Evolutionary conservation across 2,329 filamentous ascomycete genomes (phyloP), one percentile per base, ranked within the genome.

Genomic region (Clathrospora elynae): DNA sequence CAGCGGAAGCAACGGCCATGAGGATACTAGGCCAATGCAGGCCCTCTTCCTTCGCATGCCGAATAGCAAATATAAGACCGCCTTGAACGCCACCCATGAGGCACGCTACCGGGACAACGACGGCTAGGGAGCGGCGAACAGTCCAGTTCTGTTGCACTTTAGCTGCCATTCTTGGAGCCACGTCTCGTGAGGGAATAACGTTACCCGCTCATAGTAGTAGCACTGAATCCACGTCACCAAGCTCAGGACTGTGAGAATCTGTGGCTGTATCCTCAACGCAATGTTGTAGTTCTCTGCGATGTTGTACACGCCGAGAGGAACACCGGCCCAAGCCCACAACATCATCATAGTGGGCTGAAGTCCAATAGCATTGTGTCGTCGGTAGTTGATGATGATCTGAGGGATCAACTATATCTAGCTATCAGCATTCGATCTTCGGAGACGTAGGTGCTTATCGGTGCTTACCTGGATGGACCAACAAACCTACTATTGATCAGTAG

Each of bases 281-380:
- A 81, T 59, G 47, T 79, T 81, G 67, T 79, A 78, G 11, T 74
- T 58, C 37, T 75, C 71, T 1, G 77, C 76, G 23, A 81, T 80
- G 51, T 80, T 81, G 62, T 82, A 82, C 9, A 81, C 78, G 2
- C 85, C 85, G 0, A 88, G 72, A 0, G 84, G 84, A 0, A 87
- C 80, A 0, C 85, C 85, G 1, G 85, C 85, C 71, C 76, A 80
- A 0, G 83, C 82, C 78, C 85, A 88, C 2, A 87, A 74, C 62
- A 88, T 78, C 84, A 88, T 87, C 84, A 88, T 87, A 0, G 81
- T 81, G 0, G 81, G 77, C 35, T 87, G 84, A 0, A 88, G 73
- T 0, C 84, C 85, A 1, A 74, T 78, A 1, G 84, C 83, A 71
- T 86, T 76, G 62, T 87, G 83, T 1, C 84, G 75, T 4, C 79